These are phyloP conservation scores for Gnetum montanum DNA, from an alignment of 75 land plant species.

Conservation along the genomic window DNA sequence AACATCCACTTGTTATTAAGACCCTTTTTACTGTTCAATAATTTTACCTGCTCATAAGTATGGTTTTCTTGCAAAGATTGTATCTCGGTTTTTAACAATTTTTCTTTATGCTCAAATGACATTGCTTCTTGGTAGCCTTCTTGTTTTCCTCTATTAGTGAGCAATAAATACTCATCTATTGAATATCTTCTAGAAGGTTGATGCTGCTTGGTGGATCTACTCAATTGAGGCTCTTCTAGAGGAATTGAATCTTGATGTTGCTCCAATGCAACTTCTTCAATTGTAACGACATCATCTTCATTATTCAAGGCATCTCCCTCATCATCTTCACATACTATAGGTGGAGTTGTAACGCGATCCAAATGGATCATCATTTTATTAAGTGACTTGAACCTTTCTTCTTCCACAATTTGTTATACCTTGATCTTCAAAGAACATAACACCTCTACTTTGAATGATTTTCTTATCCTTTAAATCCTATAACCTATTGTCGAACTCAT, in stretches of 20 bases:
- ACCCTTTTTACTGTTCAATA: neutral
- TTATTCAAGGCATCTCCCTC: neutral
- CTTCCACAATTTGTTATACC: neutral
- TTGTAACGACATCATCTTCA: neutral
- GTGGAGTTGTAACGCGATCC: neutral
- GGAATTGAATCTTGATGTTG: neutral
- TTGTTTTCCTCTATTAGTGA: neutral
- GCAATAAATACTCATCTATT: neutral
- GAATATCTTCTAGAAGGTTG: neutral
- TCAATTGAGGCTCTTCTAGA: neutral
- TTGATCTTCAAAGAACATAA: slow-evolving; percentile 8
- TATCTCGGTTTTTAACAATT: neutral
- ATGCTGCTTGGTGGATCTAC: neutral
- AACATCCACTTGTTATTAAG: slow-evolving; percentile 1
- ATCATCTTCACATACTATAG: neutral
- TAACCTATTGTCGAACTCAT: slow-evolving; percentile 17
- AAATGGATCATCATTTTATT: neutral
- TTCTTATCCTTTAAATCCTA: slow-evolving; percentile 17
- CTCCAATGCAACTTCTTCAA: neutral
- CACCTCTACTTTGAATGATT: slow-evolving; percentile 20
- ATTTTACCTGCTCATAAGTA: neutral
- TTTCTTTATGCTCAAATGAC: neutral
- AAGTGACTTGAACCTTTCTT: neutral
- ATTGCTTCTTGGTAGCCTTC: neutral
- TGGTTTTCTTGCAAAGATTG: neutral